phyloP scores from a whole-genome alignment of 2,329 filamentous ascomycete species.

The Aspergillus pseudotamarii region DNA sequence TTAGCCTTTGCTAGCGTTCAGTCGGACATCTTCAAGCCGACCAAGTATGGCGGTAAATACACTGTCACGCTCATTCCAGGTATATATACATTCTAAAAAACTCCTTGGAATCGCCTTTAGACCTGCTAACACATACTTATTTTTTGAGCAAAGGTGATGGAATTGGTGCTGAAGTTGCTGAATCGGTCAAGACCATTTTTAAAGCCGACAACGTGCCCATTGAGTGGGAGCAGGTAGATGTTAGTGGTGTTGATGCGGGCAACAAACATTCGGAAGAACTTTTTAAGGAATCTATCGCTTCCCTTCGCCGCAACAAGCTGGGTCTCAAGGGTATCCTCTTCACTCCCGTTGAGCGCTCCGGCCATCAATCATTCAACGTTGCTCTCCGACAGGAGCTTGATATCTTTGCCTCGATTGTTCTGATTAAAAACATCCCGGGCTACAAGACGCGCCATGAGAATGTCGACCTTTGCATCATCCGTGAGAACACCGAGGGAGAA shows the following conservation, averaged over 20 bases:
- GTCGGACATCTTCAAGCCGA: constrained; percentile 97
- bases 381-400: constrained; percentile 98
- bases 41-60: constrained; percentile 99
- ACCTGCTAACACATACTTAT: constrained; percentile 17
- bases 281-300: constrained; percentile 93
- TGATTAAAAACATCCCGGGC: constrained; percentile 99
- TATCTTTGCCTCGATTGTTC: constrained; percentile 96
- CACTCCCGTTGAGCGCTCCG: constrained; percentile 93
- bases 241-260: constrained; percentile 84
- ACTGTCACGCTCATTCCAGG: constrained; percentile 97
- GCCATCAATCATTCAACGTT: constrained; percentile 99
- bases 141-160: constrained; percentile 67
- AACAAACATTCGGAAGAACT: constrained; percentile 89
- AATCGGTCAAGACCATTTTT: constrained; percentile 98
- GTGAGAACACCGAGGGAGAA: constrained; percentile 99
- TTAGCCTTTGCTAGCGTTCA: constrained; percentile 77
- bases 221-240: constrained; percentile 98
- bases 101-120: neutral
- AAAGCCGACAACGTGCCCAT: constrained; percentile 99
- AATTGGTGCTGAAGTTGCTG: constrained; percentile 96
- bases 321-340: constrained; percentile 98
- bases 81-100: constrained; percentile 36
- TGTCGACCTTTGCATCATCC: constrained; percentile 98
- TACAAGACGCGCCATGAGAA: constrained; percentile 97
- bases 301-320: constrained; percentile 97